phyloP scores from a whole-genome alignment of 78 protist genomes.

The Mastigamoeba balamuthi region DNA sequence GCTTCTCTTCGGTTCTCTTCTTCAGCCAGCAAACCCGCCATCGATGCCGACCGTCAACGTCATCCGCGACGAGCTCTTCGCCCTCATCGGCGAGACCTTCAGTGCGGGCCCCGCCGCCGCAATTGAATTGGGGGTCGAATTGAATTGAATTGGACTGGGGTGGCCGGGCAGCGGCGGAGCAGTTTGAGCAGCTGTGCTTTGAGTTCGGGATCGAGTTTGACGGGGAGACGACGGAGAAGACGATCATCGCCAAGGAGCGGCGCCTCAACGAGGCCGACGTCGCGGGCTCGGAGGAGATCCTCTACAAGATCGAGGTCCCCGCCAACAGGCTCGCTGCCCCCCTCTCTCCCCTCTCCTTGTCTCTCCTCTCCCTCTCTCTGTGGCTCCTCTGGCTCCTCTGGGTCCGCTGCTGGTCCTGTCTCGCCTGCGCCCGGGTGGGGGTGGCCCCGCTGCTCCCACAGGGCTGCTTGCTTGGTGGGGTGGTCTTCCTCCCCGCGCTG shows the following conservation, averaged over 20 bases:
- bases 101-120: background rate
- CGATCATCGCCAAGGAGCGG: conserved; percentile 36
- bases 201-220: conserved; percentile 97
- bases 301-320: conserved; percentile 93
- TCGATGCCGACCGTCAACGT: conserved; percentile 59
- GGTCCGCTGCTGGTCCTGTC: too few relatives aligned
- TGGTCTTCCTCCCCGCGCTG: too few relatives aligned
- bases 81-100: conserved; percentile 21
- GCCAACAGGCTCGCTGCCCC: conserved; percentile 77
- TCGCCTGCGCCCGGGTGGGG: too few relatives aligned
- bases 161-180: conserved; percentile 19
- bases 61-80: conserved; percentile 18
- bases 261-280: conserved; percentile 25
- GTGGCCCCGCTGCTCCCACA: too few relatives aligned
- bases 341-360: background rate
- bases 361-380: too few relatives aligned
- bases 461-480: too few relatives aligned
- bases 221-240: conserved; percentile 46
- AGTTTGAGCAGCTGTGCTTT: conserved; percentile 88
- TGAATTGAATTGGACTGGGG: background rate
- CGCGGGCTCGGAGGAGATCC: conserved; percentile 38
- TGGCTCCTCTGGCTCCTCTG: too few relatives aligned
- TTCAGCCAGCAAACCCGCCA: too few relatives aligned
- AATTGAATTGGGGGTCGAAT: background rate
- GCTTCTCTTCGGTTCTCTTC: too few relatives aligned